Percentiles rank a stretch among this genome's conserved stretches.
Evolutionary conservation across 1,139 yeast genomes (phyloP).

Genomic region (Ashbya aceris): DNA sequence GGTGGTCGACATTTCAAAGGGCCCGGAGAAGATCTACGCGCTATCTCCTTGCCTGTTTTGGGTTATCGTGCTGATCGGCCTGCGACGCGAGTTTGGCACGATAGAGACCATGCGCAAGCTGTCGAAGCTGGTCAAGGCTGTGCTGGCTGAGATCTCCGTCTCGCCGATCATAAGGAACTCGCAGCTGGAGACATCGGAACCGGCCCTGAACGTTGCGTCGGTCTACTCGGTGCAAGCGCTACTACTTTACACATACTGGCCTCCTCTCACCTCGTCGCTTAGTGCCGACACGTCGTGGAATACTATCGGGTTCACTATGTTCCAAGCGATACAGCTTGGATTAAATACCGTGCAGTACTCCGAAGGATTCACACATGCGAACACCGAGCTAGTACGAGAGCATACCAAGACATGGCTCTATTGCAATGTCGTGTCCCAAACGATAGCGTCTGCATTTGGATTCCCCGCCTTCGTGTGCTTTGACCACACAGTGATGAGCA

Average conservation of each 20-base stretch:
- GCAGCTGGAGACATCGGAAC: constrained; percentile 67
- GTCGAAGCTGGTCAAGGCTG: constrained; percentile 63
- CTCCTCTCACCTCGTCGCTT: constrained; percentile 84
- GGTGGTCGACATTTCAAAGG: constrained; percentile 69
- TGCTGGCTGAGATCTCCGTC: constrained; percentile 78
- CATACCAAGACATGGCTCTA: constrained; percentile 88
- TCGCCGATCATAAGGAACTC: constrained; percentile 81
- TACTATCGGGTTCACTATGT: constrained; percentile 83
- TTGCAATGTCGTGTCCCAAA: constrained; percentile 82
- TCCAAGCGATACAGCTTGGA: constrained; percentile 87
- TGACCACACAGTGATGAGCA: constrained; percentile 57
- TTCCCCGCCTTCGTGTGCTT: constrained; percentile 87
- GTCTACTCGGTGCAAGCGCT: constrained; percentile 93
- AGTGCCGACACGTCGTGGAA: constrained; percentile 96
- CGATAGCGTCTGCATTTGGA: constrained; percentile 86
- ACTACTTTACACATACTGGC: constrained; percentile 84
- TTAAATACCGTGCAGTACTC: constrained; percentile 67
- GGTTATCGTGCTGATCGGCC: constrained; percentile 82
- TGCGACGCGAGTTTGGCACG: constrained; percentile 40
- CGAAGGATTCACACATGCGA: constrained; percentile 41
- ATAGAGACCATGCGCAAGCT: constrained; percentile 42
- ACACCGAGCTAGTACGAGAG: constrained; percentile 50
- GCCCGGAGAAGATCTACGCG: constrained; percentile 71
- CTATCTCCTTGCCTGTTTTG: constrained; percentile 86
- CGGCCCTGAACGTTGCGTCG: constrained; percentile 80